Percentiles rank a stretch among this genome's conserved stretches.
These are phyloP conservation scores for Diaporthe aspalathi DNA, from an alignment of 2,329 filamentous ascomycete genomes.

Conservation along the genomic window DNA sequence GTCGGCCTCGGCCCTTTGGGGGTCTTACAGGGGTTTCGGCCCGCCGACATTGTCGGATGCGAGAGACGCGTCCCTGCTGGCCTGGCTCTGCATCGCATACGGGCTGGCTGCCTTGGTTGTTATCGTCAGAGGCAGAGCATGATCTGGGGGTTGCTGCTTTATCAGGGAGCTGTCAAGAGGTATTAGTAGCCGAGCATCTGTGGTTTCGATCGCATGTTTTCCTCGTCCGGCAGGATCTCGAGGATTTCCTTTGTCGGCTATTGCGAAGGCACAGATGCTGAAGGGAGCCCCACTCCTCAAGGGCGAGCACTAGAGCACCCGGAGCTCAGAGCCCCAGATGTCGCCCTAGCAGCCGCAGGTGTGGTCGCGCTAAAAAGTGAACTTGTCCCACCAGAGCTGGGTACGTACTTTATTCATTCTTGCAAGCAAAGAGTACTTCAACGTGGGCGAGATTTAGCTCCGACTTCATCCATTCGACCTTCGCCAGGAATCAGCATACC, in stretches of 20 bases:
- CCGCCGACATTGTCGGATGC: background rate
- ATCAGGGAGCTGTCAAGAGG: background rate
- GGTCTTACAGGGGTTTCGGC: slow-evolving; percentile 22
- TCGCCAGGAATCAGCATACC: background rate
- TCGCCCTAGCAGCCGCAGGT: slow-evolving; percentile 2
- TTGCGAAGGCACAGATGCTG: background rate
- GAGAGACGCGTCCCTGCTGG: background rate
- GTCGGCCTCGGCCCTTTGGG: background rate
- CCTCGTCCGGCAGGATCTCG: too few relatives aligned
- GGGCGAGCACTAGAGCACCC: too few relatives aligned
- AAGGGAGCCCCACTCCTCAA: background rate
- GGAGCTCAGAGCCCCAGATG: background rate
- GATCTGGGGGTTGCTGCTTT: background rate
- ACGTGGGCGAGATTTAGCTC: background rate
- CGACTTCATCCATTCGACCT: background rate
- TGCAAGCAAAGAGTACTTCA: background rate
- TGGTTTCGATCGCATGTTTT: background rate
- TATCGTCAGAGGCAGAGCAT: background rate
- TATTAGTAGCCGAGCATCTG: background rate
- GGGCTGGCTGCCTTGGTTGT: background rate
- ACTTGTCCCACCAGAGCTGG: background rate
- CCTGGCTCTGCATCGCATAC: slow-evolving; percentile 13
- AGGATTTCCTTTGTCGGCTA: background rate
- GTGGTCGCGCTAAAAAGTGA: background rate
- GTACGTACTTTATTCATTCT: background rate